phyloP scores from a whole-genome alignment of 2,329 filamentous ascomycete species.

The Aspergillus flavus region DNA sequence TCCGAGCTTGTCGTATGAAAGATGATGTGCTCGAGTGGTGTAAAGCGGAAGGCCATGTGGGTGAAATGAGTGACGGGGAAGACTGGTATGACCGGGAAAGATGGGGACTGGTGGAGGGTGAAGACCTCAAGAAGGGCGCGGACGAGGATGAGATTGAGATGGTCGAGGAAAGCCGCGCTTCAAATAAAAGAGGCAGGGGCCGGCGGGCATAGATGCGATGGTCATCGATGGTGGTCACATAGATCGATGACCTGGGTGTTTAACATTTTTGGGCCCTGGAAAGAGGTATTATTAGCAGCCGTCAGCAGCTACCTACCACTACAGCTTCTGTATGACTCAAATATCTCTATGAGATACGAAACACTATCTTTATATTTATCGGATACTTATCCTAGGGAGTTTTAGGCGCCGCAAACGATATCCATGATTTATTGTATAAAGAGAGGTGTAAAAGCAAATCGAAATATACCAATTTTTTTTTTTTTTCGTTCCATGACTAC shows the following conservation, averaged over 20 bases:
- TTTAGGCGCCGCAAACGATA: background rate
- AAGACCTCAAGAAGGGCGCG: conserved; percentile 62
- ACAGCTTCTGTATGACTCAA: background rate
- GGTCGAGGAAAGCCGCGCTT: conserved; percentile 43
- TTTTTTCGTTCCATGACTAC: background rate
- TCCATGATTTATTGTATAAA: background rate
- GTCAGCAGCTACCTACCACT: background rate
- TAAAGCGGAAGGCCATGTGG: conserved; percentile 65
- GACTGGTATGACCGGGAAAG: conserved; percentile 68
- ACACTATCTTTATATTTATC: background rate
- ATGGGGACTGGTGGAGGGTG: conserved; percentile 58
- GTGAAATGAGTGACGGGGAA: conserved; percentile 69
- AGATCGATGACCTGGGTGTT: conserved; percentile 31
- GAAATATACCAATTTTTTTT: background rate
- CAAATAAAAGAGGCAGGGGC: conserved; percentile 43
- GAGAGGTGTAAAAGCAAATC: background rate
- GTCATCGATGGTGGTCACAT: conserved; percentile 8
- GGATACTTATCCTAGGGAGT: background rate
- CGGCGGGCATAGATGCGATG: conserved; percentile 33
- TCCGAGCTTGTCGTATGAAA: conserved; percentile 62
- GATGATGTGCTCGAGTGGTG: conserved; percentile 62
- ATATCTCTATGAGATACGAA: background rate
- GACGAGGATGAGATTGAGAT: conserved; percentile 63
- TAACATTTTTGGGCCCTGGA: background rate
- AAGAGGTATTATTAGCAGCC: background rate